These are phyloP conservation scores for Alternaria burnsii DNA, from an alignment of 2,329 filamentous ascomycete species.

Conservation along the genomic window DNA sequence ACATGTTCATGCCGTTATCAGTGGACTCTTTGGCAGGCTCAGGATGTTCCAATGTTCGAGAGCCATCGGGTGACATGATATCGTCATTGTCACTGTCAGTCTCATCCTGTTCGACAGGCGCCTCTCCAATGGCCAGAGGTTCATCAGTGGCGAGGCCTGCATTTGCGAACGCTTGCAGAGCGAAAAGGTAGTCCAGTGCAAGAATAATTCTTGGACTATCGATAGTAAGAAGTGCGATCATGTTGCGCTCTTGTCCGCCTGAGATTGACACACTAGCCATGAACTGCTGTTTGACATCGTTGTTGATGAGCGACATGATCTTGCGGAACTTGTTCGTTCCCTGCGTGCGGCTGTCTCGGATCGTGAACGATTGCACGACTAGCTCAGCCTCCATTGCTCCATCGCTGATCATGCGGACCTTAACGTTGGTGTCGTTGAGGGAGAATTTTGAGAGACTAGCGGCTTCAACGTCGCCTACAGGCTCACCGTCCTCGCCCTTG, in stretches of 20 bases:
- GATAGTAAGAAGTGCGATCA: slow-evolving; percentile 91
- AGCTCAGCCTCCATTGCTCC: slow-evolving; percentile 91
- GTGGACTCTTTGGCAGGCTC: slow-evolving; percentile 40
- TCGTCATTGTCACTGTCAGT: slow-evolving; percentile 51
- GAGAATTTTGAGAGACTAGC: slow-evolving; percentile 94
- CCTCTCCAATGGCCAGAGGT: slow-evolving; percentile 69
- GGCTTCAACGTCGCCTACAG: slow-evolving; percentile 78
- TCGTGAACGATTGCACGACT: slow-evolving; percentile 92
- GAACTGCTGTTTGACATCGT: slow-evolving; percentile 90
- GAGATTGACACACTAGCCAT: slow-evolving; percentile 98
- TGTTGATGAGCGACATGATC: slow-evolving; percentile 97
- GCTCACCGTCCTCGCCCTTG: slow-evolving; percentile 75
- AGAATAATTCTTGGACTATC: slow-evolving; percentile 96
- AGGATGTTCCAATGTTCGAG: slow-evolving; percentile 29
- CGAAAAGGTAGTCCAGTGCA: slow-evolving; percentile 93
- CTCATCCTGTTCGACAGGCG: slow-evolving; percentile 59
- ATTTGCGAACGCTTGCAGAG: slow-evolving; percentile 82
- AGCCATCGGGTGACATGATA: slow-evolving; percentile 46
- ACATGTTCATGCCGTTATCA: slow-evolving; percentile 71
- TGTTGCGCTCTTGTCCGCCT: slow-evolving; percentile 77
- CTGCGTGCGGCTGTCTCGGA: slow-evolving; percentile 85
- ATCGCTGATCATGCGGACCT: slow-evolving; percentile 92
- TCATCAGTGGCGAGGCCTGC: slow-evolving; percentile 68
- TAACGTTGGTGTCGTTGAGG: slow-evolving; percentile 89
- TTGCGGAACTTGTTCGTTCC: slow-evolving; percentile 96